Conservation (phyloP, 352 stramenopile species). For the Pythium scleroteichum region DNA sequence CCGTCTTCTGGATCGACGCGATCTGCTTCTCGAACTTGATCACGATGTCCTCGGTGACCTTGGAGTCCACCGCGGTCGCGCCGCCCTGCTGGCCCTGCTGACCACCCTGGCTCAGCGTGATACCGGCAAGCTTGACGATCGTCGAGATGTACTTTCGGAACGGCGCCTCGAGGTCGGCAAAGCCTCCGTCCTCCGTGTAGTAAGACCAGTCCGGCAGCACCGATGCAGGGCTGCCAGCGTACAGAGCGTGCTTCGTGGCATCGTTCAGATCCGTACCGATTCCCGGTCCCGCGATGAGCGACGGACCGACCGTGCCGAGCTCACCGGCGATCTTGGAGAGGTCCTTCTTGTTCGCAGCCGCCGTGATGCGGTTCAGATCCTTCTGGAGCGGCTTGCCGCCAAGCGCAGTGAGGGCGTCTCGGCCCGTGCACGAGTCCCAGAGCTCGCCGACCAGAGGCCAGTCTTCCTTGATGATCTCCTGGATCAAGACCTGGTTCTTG, state of each 20-base stretch:
- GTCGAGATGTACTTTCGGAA: constrained; percentile 40
- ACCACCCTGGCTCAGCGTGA: not conserved
- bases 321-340: constrained; percentile 26
- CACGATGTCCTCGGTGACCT: constrained; percentile 32
- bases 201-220: constrained; percentile 88
- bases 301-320: constrained; percentile 29
- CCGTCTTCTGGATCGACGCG: constrained; percentile 52
- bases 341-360: constrained; percentile 14
- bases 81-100: constrained; percentile 9
- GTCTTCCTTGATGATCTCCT: constrained; percentile 31
- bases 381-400: constrained; percentile 21
- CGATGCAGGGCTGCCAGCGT: constrained; percentile 34
- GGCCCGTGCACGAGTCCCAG: constrained; percentile 23
- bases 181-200: constrained; percentile 68
- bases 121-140: constrained; percentile 36
- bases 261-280: constrained; percentile 27
- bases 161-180: constrained; percentile 34
- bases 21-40: constrained; percentile 70
- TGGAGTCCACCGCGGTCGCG: not conserved
- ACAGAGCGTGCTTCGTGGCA: not conserved
- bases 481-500: constrained; percentile 25
- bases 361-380: constrained; percentile 3
- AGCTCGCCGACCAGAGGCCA: constrained; percentile 35
- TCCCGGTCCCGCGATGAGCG: constrained; percentile 68
- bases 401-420: constrained; percentile 4